phyloP scores from a whole-genome alignment of 202 grass and related monocot genomes.

The Tripidium arundinaceum region DNA sequence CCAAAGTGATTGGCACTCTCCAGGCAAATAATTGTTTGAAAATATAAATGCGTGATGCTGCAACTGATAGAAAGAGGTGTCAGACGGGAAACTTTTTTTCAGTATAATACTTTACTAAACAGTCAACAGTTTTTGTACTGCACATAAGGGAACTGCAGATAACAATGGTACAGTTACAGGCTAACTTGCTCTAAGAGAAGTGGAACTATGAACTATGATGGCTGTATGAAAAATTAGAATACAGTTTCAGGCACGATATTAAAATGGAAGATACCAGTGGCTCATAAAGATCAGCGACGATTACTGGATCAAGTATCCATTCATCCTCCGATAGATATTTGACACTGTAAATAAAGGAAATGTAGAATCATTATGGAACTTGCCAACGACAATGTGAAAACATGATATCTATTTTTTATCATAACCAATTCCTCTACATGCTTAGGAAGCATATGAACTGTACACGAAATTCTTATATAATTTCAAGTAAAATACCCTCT shows the following conservation, averaged over 20 bases:
- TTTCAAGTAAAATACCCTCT: not conserved
- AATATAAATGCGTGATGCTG: not conserved
- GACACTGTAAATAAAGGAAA: slow-evolving; percentile 53
- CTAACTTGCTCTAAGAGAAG: not conserved
- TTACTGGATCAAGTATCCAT: slow-evolving; percentile 91
- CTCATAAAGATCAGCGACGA: slow-evolving; percentile 75
- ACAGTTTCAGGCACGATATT: not conserved
- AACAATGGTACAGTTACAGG: not conserved
- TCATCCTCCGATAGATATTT: slow-evolving; percentile 80
- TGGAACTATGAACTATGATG: not conserved
- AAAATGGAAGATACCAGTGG: slow-evolving; percentile 50
- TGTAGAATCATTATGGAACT: not conserved
- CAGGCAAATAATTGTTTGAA: not conserved
- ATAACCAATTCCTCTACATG: not conserved
- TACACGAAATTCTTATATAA: not conserved
- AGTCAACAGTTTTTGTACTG: not conserved
- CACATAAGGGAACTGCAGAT: not conserved
- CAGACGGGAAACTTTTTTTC: not conserved
- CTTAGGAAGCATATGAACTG: not conserved
- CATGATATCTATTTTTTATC: not conserved
- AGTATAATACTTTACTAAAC: not conserved
- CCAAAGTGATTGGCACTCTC: not conserved
- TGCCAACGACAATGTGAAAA: not conserved
- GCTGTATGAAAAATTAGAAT: not conserved
- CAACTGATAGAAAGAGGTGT: not conserved